These are phyloP conservation scores for Cordyceps cicadae DNA, from an alignment of 2,329 filamentous ascomycete species.

Conservation along the genomic window DNA sequence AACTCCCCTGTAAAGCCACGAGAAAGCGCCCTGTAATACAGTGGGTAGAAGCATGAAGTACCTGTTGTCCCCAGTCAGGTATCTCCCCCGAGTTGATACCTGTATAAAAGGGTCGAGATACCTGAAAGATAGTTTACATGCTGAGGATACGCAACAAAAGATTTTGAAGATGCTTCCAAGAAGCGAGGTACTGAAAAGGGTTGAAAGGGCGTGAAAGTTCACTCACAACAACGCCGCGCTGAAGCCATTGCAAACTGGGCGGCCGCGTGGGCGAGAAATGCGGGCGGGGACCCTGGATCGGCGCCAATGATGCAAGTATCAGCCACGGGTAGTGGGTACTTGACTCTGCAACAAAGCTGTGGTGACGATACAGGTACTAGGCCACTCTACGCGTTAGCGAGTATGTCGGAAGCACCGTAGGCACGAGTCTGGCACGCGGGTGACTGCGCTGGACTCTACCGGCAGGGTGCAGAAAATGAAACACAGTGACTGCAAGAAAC, in stretches of 20 bases:
- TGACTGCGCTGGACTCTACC: background rate
- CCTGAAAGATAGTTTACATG: too few species aligned
- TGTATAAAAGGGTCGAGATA: too few species aligned
- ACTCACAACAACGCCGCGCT: too few species aligned
- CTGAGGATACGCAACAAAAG: too few species aligned
- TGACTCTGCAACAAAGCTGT: background rate
- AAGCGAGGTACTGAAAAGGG: too few species aligned
- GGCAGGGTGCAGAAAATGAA: too few species aligned
- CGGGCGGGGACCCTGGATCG: constrained; percentile 5
- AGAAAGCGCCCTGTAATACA: background rate
- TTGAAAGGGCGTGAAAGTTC: too few species aligned
- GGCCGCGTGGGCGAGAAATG: background rate
- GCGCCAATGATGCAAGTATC: background rate
- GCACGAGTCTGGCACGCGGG: too few species aligned
- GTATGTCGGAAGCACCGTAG: background rate
- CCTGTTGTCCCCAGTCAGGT: background rate
- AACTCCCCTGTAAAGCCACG: background rate
- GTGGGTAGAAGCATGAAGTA: background rate
- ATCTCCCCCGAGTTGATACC: background rate
- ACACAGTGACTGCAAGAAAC: too few species aligned
- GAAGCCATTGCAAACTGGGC: too few species aligned
- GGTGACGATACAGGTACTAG: background rate
- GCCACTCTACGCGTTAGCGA: constrained; percentile 8
- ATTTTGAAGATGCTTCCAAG: too few species aligned
- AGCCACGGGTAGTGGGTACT: background rate